Percentiles rank a stretch among this genome's conserved stretches.
phyloP scores from a whole-genome alignment of 2,329 filamentous ascomycete genomes.

The Aspergillus clavatus region DNA sequence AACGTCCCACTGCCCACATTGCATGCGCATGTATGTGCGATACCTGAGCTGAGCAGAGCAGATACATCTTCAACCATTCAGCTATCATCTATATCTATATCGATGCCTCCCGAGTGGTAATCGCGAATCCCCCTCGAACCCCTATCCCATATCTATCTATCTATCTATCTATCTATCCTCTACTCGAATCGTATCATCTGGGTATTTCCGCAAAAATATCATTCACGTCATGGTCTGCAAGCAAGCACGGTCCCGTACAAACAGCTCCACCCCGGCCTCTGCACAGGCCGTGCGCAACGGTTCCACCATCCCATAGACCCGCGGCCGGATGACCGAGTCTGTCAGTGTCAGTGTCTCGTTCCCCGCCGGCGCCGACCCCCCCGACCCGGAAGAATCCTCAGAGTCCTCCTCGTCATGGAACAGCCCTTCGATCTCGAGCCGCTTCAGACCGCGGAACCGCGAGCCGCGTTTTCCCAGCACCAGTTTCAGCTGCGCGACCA shows the following conservation, averaged over 20 bases:
- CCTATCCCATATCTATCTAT: too few species aligned
- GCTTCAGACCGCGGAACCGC: conserved; percentile 14
- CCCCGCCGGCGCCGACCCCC: conserved; percentile 4
- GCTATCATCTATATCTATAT: too few species aligned
- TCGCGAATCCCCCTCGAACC: too few species aligned
- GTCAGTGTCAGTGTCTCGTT: too few species aligned
- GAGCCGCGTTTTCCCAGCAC: conserved; percentile 19
- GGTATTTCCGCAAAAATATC: too few species aligned
- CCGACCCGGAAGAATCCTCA: conserved; percentile 17
- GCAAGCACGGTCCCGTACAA: conserved; percentile 23
- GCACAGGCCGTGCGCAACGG: conserved; percentile 19
- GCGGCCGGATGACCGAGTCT: conserved; percentile 20
- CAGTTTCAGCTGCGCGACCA: conserved; percentile 19
- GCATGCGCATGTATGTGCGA: too few species aligned
- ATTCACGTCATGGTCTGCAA: conserved; percentile 12
- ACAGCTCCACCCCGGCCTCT: conserved; percentile 18
- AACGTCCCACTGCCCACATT: too few species aligned
- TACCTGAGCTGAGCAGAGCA: too few species aligned
- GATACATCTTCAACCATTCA: too few species aligned
- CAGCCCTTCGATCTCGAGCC: conserved; percentile 24
- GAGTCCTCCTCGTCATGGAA: conserved; percentile 24
- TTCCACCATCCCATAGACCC: conserved; percentile 21
- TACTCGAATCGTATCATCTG: too few species aligned
- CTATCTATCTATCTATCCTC: too few species aligned
- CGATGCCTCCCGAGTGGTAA: too few species aligned